Percentiles rank a stretch among this genome's conserved stretches.
These are phyloP conservation scores for Leptoxyphium fumago DNA, from an alignment of 2,329 filamentous ascomycete species.

Conservation along the genomic window DNA sequence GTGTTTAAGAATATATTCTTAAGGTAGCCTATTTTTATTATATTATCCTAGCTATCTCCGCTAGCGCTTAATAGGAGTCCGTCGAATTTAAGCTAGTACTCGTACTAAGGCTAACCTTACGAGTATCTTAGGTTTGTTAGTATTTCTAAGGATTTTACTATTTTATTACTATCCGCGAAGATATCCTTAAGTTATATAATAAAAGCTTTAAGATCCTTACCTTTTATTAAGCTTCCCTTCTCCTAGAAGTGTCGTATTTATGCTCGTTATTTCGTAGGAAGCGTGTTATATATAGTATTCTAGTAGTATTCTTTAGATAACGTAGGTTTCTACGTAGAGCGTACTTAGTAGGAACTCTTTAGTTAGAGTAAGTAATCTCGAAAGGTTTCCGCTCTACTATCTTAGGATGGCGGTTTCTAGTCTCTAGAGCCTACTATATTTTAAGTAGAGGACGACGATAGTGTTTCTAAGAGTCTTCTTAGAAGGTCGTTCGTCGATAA, in stretches of 20 bases:
- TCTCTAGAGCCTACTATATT: not conserved
- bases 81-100: slow-evolving; percentile 7
- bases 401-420: not conserved
- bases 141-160: slow-evolving; percentile 2
- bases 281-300: not conserved
- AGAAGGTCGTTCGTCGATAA: not conserved
- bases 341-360: not conserved
- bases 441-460: not conserved
- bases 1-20: not conserved
- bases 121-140: slow-evolving; percentile 3
- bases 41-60: slow-evolving; percentile 1
- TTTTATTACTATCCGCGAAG: slow-evolving; percentile 6
- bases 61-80: slow-evolving; percentile 2
- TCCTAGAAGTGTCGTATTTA: not conserved
- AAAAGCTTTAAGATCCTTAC: slow-evolving; percentile 5
- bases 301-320: not conserved
- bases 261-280: not conserved
- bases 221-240: not conserved
- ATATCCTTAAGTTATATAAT: slow-evolving; percentile 4
- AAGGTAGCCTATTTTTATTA: slow-evolving; percentile 1
- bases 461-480: not conserved
- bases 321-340: not conserved
- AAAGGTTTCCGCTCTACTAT: not conserved
- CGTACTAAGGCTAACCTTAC: slow-evolving; percentile 3
- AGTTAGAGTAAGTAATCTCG: not conserved